Conservation (phyloP, 164 flowering plant genomes). For the Buxus sempervirens region DNA sequence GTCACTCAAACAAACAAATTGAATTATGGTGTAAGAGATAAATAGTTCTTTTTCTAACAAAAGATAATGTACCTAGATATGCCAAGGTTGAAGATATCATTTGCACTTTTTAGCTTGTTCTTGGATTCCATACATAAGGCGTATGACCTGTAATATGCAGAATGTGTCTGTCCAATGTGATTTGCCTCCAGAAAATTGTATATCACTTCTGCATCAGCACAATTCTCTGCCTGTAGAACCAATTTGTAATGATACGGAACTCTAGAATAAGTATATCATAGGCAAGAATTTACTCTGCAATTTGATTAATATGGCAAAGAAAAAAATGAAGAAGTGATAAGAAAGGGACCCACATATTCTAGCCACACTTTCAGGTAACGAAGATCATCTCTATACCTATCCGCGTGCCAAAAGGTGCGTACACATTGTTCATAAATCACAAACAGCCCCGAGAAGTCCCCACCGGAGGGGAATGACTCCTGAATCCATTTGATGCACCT, state of each 20-base stretch:
- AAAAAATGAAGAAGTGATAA: not conserved
- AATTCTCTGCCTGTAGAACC: slow-evolving; percentile 72
- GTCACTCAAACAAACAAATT: not conserved
- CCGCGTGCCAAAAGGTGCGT: slow-evolving; percentile 80
- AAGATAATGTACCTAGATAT: slow-evolving; percentile 50
- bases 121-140: slow-evolving; percentile 80
- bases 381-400: slow-evolving; percentile 74
- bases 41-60: not conserved
- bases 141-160: slow-evolving; percentile 61
- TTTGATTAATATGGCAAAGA: too few relatives aligned
- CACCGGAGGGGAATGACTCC: slow-evolving; percentile 88
- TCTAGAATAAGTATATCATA: not conserved
- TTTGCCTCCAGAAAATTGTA: slow-evolving; percentile 76
- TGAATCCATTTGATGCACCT: slow-evolving; percentile 98
- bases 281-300: not conserved
- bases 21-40: not conserved
- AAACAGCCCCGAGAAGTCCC: slow-evolving; percentile 81
- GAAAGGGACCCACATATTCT: slow-evolving; percentile 69
- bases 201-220: slow-evolving; percentile 82
- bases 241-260: slow-evolving; percentile 1
- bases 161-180: slow-evolving; percentile 71
- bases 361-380: slow-evolving; percentile 94
- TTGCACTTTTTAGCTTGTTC: slow-evolving; percentile 60
- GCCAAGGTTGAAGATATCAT: slow-evolving; percentile 70
- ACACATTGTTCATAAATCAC: slow-evolving; percentile 90